Percentiles rank a stretch among this genome's conserved stretches.
These are phyloP conservation scores for Ophiostoma australiae DNA, from an alignment of 2,329 filamentous ascomycete genomes.

Conservation along the genomic window DNA sequence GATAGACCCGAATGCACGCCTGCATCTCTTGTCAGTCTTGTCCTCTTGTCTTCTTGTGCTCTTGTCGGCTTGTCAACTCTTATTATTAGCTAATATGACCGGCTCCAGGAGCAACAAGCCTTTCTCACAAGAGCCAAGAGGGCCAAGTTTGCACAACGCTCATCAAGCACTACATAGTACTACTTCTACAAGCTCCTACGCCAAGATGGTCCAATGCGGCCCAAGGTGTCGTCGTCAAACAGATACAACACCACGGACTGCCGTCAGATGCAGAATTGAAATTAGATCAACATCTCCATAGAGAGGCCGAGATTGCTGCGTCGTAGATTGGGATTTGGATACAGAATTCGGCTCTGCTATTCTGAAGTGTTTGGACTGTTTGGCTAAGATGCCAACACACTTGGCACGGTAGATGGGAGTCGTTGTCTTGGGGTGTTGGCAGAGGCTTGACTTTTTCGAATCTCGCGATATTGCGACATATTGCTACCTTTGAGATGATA, in stretches of 20 bases:
- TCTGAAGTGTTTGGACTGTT: not conserved
- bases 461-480: not conserved
- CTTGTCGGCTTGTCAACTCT: not conserved
- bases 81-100: not conserved
- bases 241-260: not conserved
- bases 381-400: not conserved
- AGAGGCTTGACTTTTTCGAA: not conserved
- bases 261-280: not conserved
- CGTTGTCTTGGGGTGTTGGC: not conserved
- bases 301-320: not conserved
- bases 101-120: not conserved
- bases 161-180: not conserved
- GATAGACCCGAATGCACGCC: constrained; percentile 5
- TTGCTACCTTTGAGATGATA: not conserved
- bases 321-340: not conserved
- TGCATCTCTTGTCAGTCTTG: not conserved
- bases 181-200: constrained; percentile 1
- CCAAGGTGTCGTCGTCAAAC: not conserved
- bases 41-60: too few species aligned
- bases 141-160: not conserved
- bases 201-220: not conserved
- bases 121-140: constrained; percentile 5
- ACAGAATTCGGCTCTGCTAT: not conserved
- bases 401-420: not conserved
- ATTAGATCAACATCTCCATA: constrained; percentile 8